A percentile compares a stretch with the other conserved stretches of the same genome.
phyloP scores from a whole-genome alignment of 2,329 filamentous ascomycete species.

The Cladosporium sp. region DNA sequence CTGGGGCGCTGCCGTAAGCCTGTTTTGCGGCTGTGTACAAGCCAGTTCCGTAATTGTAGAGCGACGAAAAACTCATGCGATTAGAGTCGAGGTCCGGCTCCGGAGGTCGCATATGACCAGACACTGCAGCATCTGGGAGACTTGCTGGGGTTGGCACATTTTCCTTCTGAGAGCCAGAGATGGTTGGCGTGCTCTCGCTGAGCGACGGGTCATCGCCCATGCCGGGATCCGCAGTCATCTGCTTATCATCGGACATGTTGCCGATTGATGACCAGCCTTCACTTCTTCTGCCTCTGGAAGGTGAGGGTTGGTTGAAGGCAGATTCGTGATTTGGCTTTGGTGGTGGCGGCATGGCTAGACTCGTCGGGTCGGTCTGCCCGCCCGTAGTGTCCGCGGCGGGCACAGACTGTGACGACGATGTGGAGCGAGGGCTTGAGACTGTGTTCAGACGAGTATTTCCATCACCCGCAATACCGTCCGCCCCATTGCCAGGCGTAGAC shows the following conservation, averaged over 20 bases:
- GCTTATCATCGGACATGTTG: conserved; percentile 2
- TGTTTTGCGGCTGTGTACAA: conserved; percentile 47
- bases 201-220: background rate
- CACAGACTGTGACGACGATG: background rate
- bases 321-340: conserved; percentile 5
- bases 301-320: conserved; percentile 2
- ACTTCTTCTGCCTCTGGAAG: background rate
- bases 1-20: conserved; percentile 40
- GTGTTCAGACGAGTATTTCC: no score
- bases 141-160: conserved; percentile 10
- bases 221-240: background rate
- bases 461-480: no score
- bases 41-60: conserved; percentile 62
- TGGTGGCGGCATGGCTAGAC: conserved; percentile 10
- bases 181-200: conserved; percentile 2
- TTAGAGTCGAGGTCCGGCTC: conserved; percentile 45
- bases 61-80: conserved; percentile 65
- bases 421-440: background rate
- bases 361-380: conserved; percentile 1
- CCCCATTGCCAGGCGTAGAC: no score
- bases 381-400: background rate
- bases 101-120: conserved; percentile 16
- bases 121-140: conserved; percentile 16
- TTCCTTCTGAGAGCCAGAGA: conserved; percentile 1
- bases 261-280: background rate